Evolutionary conservation across 2,329 filamentous ascomycete species (phyloP), one percentile per base, ranked within the genome.

Genomic region (Cercospora beticola): DNA sequence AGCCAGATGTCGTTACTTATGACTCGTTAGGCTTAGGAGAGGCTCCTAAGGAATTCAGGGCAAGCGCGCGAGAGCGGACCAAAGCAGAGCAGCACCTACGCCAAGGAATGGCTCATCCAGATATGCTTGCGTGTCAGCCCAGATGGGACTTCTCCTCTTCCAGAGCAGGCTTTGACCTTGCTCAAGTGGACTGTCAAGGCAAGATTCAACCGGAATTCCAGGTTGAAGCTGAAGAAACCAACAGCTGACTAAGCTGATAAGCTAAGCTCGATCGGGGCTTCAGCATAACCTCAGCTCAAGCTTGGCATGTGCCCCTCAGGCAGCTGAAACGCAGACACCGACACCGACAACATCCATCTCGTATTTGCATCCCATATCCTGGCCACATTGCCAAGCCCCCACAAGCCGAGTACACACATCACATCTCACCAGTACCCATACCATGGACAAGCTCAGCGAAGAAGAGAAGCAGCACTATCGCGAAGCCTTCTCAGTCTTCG

Each of bases 401-500:
- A 66, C 43, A 26, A 61, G 14, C 54, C 16, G 12, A 61, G 36
- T 28, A 18, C 28, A 33, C 57, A 28, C 26, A 49, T 18, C 14
- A 31, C 36, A 30, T 56, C n/a, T n/a, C n/a, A n/a, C n/a, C 21
- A 57, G 16, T 14, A 26, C 21, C 10, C 43, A 33, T 14, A 59
- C 1, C 18, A 69, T 69, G 67, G 67, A 66, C 26, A 64, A 62
- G 21, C 64, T 70, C 31, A 68, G 60, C 10, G 68, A 49, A 31
- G 65, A 70, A 60, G 68, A 70, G 52, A 62, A 62, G 26, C 56
- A 64, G 43, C 62, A 70, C 23, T 70, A 65, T 54, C 64, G 62
- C 26, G 62, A 70, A 30, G 68, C 68, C 9, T 70, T 70, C 49
- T 63, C 62, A 31, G 54, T 70, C 16, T 70, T 70, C 23, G 68